Percentiles rank a stretch among this genome's conserved stretches.
These are phyloP conservation scores for Bolboschoenus planiculmis DNA, from an alignment of 176 grass and related monocot species.

Conservation along the genomic window DNA sequence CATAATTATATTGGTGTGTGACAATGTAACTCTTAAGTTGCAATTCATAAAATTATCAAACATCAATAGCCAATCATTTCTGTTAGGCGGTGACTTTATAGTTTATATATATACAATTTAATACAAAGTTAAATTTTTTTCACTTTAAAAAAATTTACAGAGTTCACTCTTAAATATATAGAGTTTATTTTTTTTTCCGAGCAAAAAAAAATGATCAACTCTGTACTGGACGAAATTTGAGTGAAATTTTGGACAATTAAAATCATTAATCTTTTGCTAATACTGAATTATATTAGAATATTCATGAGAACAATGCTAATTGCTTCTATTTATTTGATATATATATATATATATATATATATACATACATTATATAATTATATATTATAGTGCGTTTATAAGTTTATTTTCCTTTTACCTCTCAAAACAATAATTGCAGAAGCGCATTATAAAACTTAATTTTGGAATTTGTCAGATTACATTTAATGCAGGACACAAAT, in stretches of 20 bases:
- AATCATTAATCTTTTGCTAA: background rate
- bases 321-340: background rate
- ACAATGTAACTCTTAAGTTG: too few species aligned
- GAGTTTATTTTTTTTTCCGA: too few species aligned
- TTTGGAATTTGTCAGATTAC: background rate
- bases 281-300: background rate
- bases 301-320: background rate
- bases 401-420: background rate
- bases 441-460: background rate
- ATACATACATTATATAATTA: background rate
- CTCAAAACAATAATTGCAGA: background rate
- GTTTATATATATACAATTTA: too few species aligned
- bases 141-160: too few species aligned
- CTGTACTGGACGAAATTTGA: background rate
- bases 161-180: too few species aligned
- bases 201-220: background rate
- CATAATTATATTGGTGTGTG: too few species aligned
- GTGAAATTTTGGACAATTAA: background rate
- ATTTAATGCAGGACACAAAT: background rate
- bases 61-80: too few species aligned
- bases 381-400: background rate
- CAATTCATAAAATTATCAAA: too few species aligned
- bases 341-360: too few species aligned
- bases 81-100: too few species aligned
- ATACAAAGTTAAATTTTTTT: too few species aligned